Base-by-base conservation (phyloP, 805 yeast species). In the Myxozyma sirexii region DNA sequence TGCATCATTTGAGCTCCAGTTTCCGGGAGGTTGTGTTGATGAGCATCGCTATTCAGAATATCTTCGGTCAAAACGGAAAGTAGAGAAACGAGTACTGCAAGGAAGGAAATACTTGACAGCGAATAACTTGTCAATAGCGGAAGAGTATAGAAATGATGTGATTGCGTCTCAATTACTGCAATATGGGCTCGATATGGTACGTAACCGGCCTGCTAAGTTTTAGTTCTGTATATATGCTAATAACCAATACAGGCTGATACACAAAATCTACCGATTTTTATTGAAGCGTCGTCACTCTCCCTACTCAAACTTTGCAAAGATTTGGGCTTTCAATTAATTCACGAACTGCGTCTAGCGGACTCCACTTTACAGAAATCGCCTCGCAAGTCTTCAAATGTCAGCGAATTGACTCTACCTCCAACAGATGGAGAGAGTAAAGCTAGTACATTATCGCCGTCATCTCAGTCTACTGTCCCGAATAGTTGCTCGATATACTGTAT, bases 131-230 rank as follows among this genome's bases (percentile, higher is more conserved):
- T 15, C 35, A 8, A 39, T 41, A 3, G 53, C 44, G 13, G 29
- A n/a, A n/a, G 41, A 39, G 3, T 21, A n/a, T n/a, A 12, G 42
- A n/a, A 33, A 47, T 26, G 55, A 37, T 21, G 56, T 49, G 3
- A 45, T 57, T n/a, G 54, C 42, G 6, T 10, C 57, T 3, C 52
- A 38, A 27, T 42, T 61, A 24, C 26, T 61, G 13, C 54, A 58
- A 24, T 61, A 61, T 38, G 65, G 65, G 8, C 31, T 54, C 7
- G 65, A 61, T 47, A 58, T 61, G 65, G 59, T 56, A 24, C 13
- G 50, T 23, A 15, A 15, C 17, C 19, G 24, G 10, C 44, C 6
- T 47, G 17, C 13, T 4, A 19, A 19, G 10, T 10, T 26, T 17
- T 54, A 17, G 15, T 3, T 44, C 45, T 17, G 24, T 19, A n/a